Evolutionary conservation across 2,329 filamentous ascomycete species (phyloP), one percentile per base, ranked within the genome.

Genomic region (Didymella pomorum): DNA sequence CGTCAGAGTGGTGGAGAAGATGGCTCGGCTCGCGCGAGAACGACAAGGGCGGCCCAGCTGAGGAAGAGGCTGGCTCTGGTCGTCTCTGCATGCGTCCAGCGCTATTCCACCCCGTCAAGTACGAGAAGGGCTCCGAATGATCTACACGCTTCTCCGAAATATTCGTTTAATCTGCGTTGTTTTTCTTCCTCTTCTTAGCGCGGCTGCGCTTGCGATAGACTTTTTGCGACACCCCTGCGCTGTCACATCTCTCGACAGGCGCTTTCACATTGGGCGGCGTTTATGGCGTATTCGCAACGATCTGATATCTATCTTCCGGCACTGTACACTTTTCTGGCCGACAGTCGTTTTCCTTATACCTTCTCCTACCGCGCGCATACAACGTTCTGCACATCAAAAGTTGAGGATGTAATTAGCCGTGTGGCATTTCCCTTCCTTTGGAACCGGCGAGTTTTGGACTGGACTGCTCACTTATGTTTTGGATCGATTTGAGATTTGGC

Each of bases 21-120:
- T 83, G 81, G 81, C 74, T 83, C 14, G 81, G 81, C 52, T 78
- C 80, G 25, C 66, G 70, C 46, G 81, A 83, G 64, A 80, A 82
- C 33, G 79, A 80, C 5, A 71, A 76, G 61, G 76, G 74, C 50
- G 69, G 79, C 67, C 61, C 77, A 68, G 52, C 75, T 50, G 75
- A 71, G 47, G 81, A 83, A 70, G 71, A 79, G 56, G 72, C 71
- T 26, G 78, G 76, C n/a, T 78, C 79, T 58, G 81, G 81, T 37
- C 73, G 81, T 37, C 75, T 83, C 70, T 83, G 81, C 68, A 70
- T 83, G 63, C 72, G 77, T 56, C 73, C 76, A 23, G 78, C 72
- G 21, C 70, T 83, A 37, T 79, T 79, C 67, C 81, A 83, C 65
- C 81, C 81, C 5, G 77, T 83, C 66, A 83, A 83, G 70, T 74